These are phyloP conservation scores for Arthrobotrys megalospora DNA, from an alignment of 2,329 filamentous ascomycete genomes.

Conservation along the genomic window DNA sequence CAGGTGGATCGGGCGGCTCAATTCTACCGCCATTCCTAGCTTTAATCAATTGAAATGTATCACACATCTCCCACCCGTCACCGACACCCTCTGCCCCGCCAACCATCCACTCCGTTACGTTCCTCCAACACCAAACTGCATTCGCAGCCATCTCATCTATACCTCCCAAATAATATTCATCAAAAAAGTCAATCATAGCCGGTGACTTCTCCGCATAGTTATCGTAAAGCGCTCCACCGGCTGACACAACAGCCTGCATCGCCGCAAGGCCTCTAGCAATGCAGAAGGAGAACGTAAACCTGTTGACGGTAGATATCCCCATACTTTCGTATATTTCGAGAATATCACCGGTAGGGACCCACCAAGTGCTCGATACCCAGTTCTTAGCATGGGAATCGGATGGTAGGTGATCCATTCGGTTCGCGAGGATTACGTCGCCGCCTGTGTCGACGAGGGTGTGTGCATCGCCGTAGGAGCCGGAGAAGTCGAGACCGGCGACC, in stretches of 20 bases:
- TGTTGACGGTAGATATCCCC: constrained; percentile 57
- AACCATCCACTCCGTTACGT: constrained; percentile 63
- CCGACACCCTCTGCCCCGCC: constrained; percentile 60
- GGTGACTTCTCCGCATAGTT: constrained; percentile 62
- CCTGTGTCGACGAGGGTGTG: constrained; percentile 63
- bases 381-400: constrained; percentile 39
- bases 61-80: constrained; percentile 63
- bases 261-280: constrained; percentile 63
- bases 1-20: constrained; percentile 42
- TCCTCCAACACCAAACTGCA: constrained; percentile 64
- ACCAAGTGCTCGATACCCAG: constrained; percentile 63
- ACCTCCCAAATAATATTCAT: constrained; percentile 64
- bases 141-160: constrained; percentile 63
- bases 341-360: constrained; percentile 62
- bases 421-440: constrained; percentile 62
- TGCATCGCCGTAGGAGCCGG: constrained; percentile 58
- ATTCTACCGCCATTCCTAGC: constrained; percentile 54
- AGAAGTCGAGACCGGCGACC: constrained; percentile 63
- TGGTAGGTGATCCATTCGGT: constrained; percentile 60
- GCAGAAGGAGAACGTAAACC: constrained; percentile 62
- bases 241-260: constrained; percentile 61
- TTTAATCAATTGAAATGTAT: constrained; percentile 63
- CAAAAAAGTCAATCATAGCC: constrained; percentile 62
- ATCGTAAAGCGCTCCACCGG: constrained; percentile 61
- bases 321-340: constrained; percentile 62